Conservation (phyloP, 1,139 yeast species). For the Taiozyma sp. region DNA sequence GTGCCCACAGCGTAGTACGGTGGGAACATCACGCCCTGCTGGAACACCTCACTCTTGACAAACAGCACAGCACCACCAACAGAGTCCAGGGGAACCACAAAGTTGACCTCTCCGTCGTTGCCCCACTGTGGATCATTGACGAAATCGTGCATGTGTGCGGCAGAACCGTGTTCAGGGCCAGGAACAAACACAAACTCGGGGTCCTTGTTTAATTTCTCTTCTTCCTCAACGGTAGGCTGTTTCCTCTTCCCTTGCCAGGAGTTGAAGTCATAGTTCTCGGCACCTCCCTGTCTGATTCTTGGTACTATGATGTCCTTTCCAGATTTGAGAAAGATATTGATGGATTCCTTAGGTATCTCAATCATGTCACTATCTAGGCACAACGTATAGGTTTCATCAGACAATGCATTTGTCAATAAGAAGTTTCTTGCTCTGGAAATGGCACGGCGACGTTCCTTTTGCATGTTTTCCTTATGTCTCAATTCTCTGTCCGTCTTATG, state of each 20-base stretch:
- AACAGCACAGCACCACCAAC: slow-evolving; percentile 48
- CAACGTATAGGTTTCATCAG: slow-evolving; percentile 25
- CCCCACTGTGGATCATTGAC: slow-evolving; percentile 5
- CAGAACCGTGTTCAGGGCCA: slow-evolving; percentile 6
- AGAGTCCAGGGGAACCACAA: slow-evolving; percentile 31
- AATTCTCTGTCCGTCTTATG: slow-evolving; percentile 13
- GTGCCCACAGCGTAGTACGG: slow-evolving; percentile 42
- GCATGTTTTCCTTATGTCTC: slow-evolving; percentile 21
- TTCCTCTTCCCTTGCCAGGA: slow-evolving; percentile 28
- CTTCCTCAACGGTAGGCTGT: slow-evolving; percentile 47
- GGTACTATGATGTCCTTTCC: slow-evolving; percentile 21
- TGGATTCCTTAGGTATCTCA: slow-evolving; percentile 16
- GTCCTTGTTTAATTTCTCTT: slow-evolving; percentile 45
- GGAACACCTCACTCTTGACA: slow-evolving; percentile 38
- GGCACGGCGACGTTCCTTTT: slow-evolving; percentile 27
- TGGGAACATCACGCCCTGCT: slow-evolving; percentile 43
- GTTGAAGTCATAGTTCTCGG: slow-evolving; percentile 23
- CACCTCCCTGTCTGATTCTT: slow-evolving; percentile 18
- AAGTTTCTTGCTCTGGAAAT: slow-evolving; percentile 31
- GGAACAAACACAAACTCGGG: slow-evolving; percentile 16
- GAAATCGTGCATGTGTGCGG: slow-evolving; percentile 17
- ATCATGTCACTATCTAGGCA: slow-evolving; percentile 23
- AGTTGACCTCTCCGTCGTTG: slow-evolving; percentile 3
- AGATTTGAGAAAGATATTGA: slow-evolving; percentile 12
- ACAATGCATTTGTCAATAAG: slow-evolving; percentile 22